These are phyloP conservation scores for Sphaerulina musiva DNA, from an alignment of 2,329 filamentous ascomycete genomes.

Conservation along the genomic window DNA sequence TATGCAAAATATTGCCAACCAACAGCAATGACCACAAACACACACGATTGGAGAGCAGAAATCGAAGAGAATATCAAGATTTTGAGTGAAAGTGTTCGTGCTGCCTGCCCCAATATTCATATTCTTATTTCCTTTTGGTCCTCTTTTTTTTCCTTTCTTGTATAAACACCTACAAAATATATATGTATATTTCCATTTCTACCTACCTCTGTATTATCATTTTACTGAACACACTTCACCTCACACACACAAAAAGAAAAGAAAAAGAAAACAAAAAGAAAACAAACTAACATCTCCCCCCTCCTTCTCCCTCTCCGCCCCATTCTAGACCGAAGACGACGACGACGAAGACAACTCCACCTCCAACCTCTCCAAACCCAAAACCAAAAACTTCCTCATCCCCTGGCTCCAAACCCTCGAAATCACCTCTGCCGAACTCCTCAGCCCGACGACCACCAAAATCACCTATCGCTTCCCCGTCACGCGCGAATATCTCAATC, in stretches of 20 bases:
- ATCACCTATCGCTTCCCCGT: conserved; percentile 24
- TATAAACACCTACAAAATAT: too few relatives aligned
- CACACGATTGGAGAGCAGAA: not conserved
- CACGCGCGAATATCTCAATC: conserved; percentile 23
- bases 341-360: conserved; percentile 7
- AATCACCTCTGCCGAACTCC: conserved; percentile 18
- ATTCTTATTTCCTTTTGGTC: too few relatives aligned
- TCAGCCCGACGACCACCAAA: conserved; percentile 11
- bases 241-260: not conserved
- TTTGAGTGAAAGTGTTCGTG: conserved; percentile 5
- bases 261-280: not conserved
- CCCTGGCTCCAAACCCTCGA: conserved; percentile 19
- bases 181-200: not conserved
- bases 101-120: too few relatives aligned
- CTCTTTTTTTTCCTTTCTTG: not conserved
- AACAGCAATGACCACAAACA: not conserved
- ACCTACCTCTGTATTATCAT: not conserved
- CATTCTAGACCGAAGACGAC: not conserved
- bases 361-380: not conserved
- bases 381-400: conserved; percentile 14
- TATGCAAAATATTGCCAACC: not conserved
- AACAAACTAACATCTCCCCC: not conserved
- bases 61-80: conserved; percentile 1
- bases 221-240: not conserved
- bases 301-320: not conserved